phyloP scores from a whole-genome alignment of 352 stramenopile genomes.

The Globisporangium polare region DNA sequence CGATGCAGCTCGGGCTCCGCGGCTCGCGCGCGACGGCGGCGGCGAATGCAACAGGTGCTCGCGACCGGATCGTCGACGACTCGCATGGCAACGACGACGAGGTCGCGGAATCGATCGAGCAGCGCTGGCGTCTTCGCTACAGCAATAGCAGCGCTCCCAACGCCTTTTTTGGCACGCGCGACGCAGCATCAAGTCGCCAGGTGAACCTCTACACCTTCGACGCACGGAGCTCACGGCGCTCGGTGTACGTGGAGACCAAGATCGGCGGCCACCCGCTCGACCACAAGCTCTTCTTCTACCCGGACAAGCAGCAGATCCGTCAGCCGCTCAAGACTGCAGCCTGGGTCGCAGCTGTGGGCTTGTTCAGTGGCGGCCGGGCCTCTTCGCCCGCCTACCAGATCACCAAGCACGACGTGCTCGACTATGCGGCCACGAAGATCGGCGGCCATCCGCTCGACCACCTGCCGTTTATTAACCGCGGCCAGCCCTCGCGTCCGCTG shows the following conservation, averaged over 20 bases:
- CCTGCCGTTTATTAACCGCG: slow-evolving; percentile 60
- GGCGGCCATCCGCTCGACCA: slow-evolving; percentile 73
- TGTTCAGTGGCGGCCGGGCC: slow-evolving; percentile 21
- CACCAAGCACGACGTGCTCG: slow-evolving; percentile 33
- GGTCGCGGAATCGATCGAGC: neutral
- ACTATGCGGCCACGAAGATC: slow-evolving; percentile 71
- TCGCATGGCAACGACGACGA: slow-evolving; percentile 5
- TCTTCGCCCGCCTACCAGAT: slow-evolving; percentile 34
- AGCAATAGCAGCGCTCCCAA: neutral
- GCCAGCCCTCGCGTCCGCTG: slow-evolving; percentile 53
- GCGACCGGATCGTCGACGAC: neutral
- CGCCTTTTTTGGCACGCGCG: slow-evolving; percentile 15
- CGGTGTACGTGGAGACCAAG: slow-evolving; percentile 61
- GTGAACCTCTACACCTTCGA: slow-evolving; percentile 64
- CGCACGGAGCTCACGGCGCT: slow-evolving; percentile 5
- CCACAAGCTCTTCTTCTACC: slow-evolving; percentile 24
- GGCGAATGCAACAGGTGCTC: neutral
- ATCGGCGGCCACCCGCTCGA: slow-evolving; percentile 76
- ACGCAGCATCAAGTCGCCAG: slow-evolving; percentile 26
- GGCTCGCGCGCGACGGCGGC: neutral
- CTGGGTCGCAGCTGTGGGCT: slow-evolving; percentile 10
- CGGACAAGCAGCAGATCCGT: slow-evolving; percentile 18
- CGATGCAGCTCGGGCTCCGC: neutral
- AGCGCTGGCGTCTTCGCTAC: neutral
- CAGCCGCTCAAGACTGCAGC: slow-evolving; percentile 30